These are phyloP conservation scores for Leucocoprinus birnbaumii DNA, from an alignment of 768 basidiomycete species.

Conservation along the genomic window DNA sequence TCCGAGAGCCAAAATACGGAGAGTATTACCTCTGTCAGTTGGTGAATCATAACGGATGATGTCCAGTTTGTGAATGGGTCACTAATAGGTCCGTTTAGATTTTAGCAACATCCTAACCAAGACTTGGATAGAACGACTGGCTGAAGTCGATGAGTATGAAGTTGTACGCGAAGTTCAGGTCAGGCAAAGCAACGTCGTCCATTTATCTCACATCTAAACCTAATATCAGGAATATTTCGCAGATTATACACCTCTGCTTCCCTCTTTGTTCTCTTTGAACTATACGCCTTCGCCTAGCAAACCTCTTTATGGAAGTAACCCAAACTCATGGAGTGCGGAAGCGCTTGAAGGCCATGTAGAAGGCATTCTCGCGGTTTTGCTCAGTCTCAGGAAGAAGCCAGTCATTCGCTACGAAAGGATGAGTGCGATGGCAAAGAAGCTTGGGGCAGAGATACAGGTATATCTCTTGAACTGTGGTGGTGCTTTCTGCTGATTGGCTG, in stretches of 20 bases:
- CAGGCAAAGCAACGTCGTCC: conserved; percentile 16
- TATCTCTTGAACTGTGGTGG: conserved; percentile 10
- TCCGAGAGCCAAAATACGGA: conserved; percentile 90
- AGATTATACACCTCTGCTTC: conserved; percentile 87
- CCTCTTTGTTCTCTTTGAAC: conserved; percentile 85
- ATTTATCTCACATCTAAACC: conserved; percentile 1
- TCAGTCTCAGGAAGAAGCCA: conserved; percentile 96
- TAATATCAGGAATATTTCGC: conserved; percentile 88
- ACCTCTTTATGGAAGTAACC: conserved; percentile 70
- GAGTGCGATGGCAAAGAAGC: conserved; percentile 87
- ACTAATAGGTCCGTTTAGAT: conserved; percentile 45
- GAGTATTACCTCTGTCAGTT: conserved; percentile 99
- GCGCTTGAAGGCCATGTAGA: conserved; percentile 80
- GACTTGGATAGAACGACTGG: conserved; percentile 85
- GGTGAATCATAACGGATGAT: conserved; percentile 51
- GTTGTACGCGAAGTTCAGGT: conserved; percentile 98
- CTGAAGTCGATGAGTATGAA: conserved; percentile 93
- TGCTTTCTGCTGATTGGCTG: background rate
- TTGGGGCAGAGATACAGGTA: conserved; percentile 86
- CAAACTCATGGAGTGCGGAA: conserved; percentile 69
- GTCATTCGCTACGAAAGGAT: conserved; percentile 92
- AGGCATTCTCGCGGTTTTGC: conserved; percentile 79
- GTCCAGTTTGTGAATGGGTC: conserved; percentile 2
- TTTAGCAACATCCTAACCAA: conserved; percentile 95
- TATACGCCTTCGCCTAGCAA: conserved; percentile 58